These are phyloP conservation scores for Tephrocybe sp. DNA, from an alignment of 768 basidiomycete genomes.

Conservation along the genomic window DNA sequence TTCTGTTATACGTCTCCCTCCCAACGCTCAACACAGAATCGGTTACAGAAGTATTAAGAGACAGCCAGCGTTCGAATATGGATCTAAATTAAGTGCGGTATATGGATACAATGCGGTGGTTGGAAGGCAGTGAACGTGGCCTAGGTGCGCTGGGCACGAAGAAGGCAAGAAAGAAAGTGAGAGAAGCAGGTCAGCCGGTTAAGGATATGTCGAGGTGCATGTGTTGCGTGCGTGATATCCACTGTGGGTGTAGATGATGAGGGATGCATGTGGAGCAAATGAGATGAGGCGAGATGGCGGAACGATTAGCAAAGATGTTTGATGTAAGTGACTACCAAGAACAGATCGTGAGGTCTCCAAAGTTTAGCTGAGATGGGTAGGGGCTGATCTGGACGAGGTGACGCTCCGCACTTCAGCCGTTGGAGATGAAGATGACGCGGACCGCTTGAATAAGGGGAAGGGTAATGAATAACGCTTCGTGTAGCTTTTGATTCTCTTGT, in stretches of 20 bases:
- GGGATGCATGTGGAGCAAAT: background rate
- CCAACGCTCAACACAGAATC: too few relatives aligned
- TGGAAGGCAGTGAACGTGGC: background rate
- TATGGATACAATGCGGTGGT: constrained; percentile 3
- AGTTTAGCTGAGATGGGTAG: background rate
- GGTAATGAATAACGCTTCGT: constrained; percentile 52
- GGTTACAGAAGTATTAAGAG: too few relatives aligned
- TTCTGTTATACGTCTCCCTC: too few relatives aligned
- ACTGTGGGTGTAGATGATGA: background rate
- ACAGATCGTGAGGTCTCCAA: background rate
- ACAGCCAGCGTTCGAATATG: too few relatives aligned
- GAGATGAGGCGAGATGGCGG: background rate
- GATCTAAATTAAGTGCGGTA: background rate
- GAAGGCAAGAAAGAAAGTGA: background rate
- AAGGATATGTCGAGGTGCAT: background rate
- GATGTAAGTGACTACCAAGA: background rate
- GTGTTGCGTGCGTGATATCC: background rate
- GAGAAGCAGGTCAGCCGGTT: background rate
- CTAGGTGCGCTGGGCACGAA: background rate
- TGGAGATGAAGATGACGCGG: background rate
- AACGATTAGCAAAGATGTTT: background rate
- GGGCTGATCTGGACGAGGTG: constrained; percentile 15
- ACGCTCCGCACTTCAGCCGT: constrained; percentile 3
- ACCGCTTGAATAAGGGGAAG: constrained; percentile 35
- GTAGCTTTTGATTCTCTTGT: constrained; percentile 39